Base-by-base conservation (phyloP, 2,329 filamentous ascomycete species). In the Pseudogymnoascus sp. region DNA sequence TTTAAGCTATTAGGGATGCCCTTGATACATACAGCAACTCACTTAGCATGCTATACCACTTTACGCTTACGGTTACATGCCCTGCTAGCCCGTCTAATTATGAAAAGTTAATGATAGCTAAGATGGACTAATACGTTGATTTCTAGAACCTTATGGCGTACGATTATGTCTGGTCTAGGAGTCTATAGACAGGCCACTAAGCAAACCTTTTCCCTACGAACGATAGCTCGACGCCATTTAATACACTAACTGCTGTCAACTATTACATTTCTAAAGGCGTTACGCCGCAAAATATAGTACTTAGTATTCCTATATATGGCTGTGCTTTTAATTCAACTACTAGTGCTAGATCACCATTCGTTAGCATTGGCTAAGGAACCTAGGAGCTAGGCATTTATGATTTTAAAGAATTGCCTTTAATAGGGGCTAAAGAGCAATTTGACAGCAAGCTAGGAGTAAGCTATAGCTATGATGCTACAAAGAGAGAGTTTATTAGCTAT, bases 251-350 rank as follows among this genome's bases (percentile, higher is more conserved):
- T 14, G 88, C 88, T 3, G 75, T 95, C 45, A 71, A 79, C 9
- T 83, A 82, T 62, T 95, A 95, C 75, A 75, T 85, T 37, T 72
- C 76, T 1, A 80, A 82, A 5, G 86, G 85, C 5, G 82, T 93
- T 0, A 77, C 83, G 0, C 69, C 83, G 0, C 71, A 75, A 60
- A 93, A 93, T 74, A 82, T 95, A 63, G 81, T 90, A 2, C 78
- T 93, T 3, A 90, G 90, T 3, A 88, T 93, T 82, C 90, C 91
- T 0, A 78, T 95, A 11, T 95, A 93, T 71, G 90, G 90, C 1
- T 86, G 89, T 25, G 78, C 85, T 0, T 93, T 93, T 71, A 75
- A 79, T 49, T 75, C 79, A 55, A 88, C 90, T 0, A 75, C 78
- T 23, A 89, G 89, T 0, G 81, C 86, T 2, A 90, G 90, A 7